Conservation (phyloP, 148 eudicot species). For the Persicaria maculosa region DNA sequence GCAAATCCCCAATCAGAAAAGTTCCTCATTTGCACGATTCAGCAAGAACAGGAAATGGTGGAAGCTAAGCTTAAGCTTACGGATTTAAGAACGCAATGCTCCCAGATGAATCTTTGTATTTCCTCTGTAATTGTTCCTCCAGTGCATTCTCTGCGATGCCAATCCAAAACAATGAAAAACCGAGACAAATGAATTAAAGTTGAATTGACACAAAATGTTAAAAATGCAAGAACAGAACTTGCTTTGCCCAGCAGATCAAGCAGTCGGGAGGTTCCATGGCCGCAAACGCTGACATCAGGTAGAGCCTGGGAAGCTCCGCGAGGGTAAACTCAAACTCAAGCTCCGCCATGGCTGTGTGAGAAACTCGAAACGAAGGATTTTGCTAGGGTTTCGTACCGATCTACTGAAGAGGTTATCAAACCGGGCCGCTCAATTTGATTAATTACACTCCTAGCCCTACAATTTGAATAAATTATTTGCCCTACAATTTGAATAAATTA, state of each 20-base stretch:
- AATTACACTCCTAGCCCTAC: too few species aligned
- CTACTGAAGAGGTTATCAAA: too few species aligned
- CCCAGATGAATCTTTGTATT: conserved; percentile 76
- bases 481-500: too few species aligned
- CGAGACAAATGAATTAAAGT: not conserved
- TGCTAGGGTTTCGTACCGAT: not conserved
- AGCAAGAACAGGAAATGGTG: not conserved
- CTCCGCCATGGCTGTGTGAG: conserved; percentile 17
- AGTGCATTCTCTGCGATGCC: conserved; percentile 48
- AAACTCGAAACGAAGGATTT: not conserved
- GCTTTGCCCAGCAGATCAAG: conserved; percentile 60
- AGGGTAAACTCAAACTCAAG: conserved; percentile 18
- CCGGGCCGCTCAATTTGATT: too few species aligned
- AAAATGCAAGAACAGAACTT: not conserved
- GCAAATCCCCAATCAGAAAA: conserved; percentile 13
- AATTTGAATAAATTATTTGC: too few species aligned
- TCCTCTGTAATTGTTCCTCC: conserved; percentile 54
- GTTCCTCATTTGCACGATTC: not conserved
- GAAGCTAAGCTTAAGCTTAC: conserved; percentile 28
- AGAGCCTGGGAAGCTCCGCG: conserved; percentile 18
- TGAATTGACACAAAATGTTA: not conserved
- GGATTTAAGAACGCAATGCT: conserved; percentile 38
- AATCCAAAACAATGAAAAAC: not conserved
- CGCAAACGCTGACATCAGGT: conserved; percentile 60
- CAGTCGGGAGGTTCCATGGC: conserved; percentile 74